Evolutionary conservation across 768 basidiomycete genomes (phyloP), one percentile per base, ranked within the genome.

Genomic region (Tricholoma sp.): DNA sequence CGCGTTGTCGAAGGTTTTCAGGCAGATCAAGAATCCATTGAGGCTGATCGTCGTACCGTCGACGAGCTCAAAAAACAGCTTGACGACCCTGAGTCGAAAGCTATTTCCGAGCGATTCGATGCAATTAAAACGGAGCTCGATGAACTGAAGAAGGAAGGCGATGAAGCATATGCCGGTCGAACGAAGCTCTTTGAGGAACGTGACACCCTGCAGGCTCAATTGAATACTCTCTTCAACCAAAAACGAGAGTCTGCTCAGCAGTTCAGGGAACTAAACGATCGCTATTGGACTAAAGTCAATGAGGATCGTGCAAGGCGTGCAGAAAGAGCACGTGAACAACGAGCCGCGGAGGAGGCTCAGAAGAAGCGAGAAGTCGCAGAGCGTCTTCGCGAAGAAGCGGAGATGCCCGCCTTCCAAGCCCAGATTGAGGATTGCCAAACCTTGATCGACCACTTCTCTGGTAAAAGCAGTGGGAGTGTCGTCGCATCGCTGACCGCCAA

Each of bases 381-480:
- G 61, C 86, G 84, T 37, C 70, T 98, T 48, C 85, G 89, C 52
- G 97, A 99, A 57, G 94, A 98, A 68, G 97, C 97, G 20, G 83
- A 86, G 57, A 66, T 80, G 20, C 95, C 97, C 28, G 97, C 97
- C 0, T 98, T 83, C 80, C 91, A 92, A 65, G 79, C 85, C 53
- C 85, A 98, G 69, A 94, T 99, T 64, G 93, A 98, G 75, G 97
- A 98, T 69, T 98, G 94, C 74, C 88, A 91, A 66, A 96, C 89
- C 3, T 83, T 97, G 61, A 87, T 96, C 67, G 89, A 94, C 70
- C 85, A 78, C 66, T 85, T 97, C 72, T 85, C 81, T 15, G 88
- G 88, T 20, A 89, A 86, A 70, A 71, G 73, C 44, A 74, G 74
- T 39, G 80, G 76, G 12, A 72, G 74, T 37, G 72, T 72, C 33